A percentile compares a stretch with the other conserved stretches of the same genome.
These are phyloP conservation scores for Diaporthe sp. DNA, from an alignment of 2,329 filamentous ascomycete species.

Conservation along the genomic window DNA sequence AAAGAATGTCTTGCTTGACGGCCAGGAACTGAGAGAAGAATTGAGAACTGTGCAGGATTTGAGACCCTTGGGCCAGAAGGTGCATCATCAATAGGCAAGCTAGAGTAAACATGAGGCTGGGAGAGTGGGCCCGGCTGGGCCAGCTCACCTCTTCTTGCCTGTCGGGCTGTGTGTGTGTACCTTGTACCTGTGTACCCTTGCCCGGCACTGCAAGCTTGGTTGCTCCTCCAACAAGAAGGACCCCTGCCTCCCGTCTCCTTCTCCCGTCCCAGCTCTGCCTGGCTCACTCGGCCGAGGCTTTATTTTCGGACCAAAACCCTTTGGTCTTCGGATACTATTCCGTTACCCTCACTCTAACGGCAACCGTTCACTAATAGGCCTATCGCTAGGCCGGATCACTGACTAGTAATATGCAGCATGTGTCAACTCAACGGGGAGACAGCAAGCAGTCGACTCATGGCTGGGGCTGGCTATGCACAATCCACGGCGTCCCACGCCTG, in stretches of 20 bases:
- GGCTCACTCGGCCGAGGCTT: conserved; percentile 19
- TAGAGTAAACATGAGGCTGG: conserved; percentile 35
- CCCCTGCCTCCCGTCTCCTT: conserved; percentile 12
- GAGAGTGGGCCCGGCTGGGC: conserved; percentile 26
- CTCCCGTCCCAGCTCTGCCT: background rate
- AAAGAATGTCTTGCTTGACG: background rate
- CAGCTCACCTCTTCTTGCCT: conserved; percentile 15
- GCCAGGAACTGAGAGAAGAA: conserved; percentile 15
- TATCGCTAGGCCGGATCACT: no score
- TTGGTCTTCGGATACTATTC: background rate
- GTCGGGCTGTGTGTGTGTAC: conserved; percentile 2
- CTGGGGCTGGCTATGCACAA: background rate
- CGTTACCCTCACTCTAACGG: no score
- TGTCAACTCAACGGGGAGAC: background rate
- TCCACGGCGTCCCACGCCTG: conserved; percentile 12
- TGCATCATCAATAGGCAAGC: conserved; percentile 16
- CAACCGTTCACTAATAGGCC: background rate
- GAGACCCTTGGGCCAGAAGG: background rate
- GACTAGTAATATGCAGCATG: background rate
- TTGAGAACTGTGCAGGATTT: conserved; percentile 17
- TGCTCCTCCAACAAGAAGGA: conserved; percentile 1
- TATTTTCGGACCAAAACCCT: conserved; percentile 2
- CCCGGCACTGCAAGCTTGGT: conserved; percentile 21
- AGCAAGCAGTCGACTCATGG: background rate
- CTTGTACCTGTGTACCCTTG: conserved; percentile 3